These are phyloP conservation scores for Apiospora pterosperma DNA, from an alignment of 2,329 filamentous ascomycete species.

Conservation along the genomic window DNA sequence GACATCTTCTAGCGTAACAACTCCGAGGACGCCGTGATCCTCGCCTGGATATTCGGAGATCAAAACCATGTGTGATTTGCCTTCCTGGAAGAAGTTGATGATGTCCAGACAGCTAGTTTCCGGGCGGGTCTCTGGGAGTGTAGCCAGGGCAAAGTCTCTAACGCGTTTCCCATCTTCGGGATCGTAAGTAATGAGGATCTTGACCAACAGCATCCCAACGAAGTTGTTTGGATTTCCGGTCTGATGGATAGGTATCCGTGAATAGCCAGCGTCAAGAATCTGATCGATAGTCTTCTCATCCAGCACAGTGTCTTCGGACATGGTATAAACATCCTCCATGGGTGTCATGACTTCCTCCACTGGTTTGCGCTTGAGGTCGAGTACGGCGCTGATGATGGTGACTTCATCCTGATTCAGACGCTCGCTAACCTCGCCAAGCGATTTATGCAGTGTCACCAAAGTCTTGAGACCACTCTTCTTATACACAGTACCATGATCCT, in stretches of 20 bases:
- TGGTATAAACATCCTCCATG: conserved; percentile 94
- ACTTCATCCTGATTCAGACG: conserved; percentile 96
- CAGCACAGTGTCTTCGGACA: conserved; percentile 91
- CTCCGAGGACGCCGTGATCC: conserved; percentile 83
- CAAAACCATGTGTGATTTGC: conserved; percentile 97
- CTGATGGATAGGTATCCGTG: conserved; percentile 89
- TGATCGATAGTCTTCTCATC: conserved; percentile 93
- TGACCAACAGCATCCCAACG: conserved; percentile 95
- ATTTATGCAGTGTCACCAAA: conserved; percentile 90
- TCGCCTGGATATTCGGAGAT: conserved; percentile 90
- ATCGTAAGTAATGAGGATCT: conserved; percentile 98
- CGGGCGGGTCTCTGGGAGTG: conserved; percentile 88
- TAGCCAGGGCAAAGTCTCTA: conserved; percentile 86
- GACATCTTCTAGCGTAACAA: conserved; percentile 95
- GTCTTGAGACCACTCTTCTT: conserved; percentile 98
- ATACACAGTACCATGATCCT: conserved; percentile 95
- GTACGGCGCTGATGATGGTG: conserved; percentile 94
- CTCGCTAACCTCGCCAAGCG: conserved; percentile 79
- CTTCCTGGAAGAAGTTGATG: conserved; percentile 99
- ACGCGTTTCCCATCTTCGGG: conserved; percentile 88
- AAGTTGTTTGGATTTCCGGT: conserved; percentile 83
- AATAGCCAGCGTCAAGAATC: conserved; percentile 92
- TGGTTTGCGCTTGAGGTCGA: conserved; percentile 94
- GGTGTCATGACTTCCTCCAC: conserved; percentile 98
- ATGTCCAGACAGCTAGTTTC: conserved; percentile 98